A percentile compares a stretch with the other conserved stretches of the same genome.
Conservation (phyloP, 768 basidiomycete species). For the Russula griseocarnosa region DNA sequence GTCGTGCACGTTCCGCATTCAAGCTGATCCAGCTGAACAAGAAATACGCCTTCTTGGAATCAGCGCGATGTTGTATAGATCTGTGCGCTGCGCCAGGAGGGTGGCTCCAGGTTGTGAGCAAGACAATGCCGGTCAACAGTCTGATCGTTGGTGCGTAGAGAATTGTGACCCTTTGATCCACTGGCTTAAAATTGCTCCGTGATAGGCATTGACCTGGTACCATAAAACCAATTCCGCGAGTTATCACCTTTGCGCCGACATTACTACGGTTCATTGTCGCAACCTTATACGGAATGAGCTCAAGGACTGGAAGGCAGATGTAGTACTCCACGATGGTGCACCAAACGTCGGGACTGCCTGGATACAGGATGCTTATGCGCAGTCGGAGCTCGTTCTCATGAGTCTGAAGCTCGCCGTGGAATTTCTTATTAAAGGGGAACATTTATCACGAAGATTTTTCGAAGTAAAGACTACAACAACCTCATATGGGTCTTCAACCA, state of each 20-base stretch:
- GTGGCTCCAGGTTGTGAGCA: slow-evolving; percentile 97
- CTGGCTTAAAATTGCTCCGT: slow-evolving; percentile 3
- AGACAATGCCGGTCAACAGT: slow-evolving; percentile 92
- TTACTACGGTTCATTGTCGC: slow-evolving; percentile 89
- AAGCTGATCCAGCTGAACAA: slow-evolving; percentile 98
- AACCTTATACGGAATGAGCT: slow-evolving; percentile 79
- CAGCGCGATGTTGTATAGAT: slow-evolving; percentile 91
- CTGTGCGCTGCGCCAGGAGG: slow-evolving; percentile 98
- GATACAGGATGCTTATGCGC: slow-evolving; percentile 97
- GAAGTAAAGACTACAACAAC: slow-evolving; percentile 97
- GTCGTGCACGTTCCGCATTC: slow-evolving; percentile 98
- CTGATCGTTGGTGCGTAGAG: slow-evolving; percentile 74
- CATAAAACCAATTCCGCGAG: slow-evolving; percentile 92
- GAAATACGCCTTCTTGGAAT: slow-evolving; percentile 89
- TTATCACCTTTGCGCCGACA: slow-evolving; percentile 92
- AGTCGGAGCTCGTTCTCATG: slow-evolving; percentile 95
- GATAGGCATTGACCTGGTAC: slow-evolving; percentile 88
- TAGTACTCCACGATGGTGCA: slow-evolving; percentile 97
- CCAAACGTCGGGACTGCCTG: slow-evolving; percentile 99
- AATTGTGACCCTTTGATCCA: not conserved
- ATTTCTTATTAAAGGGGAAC: slow-evolving; percentile 91
- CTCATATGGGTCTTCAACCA: slow-evolving; percentile 99
- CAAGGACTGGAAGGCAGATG: slow-evolving; percentile 99
- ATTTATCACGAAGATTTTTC: slow-evolving; percentile 98
- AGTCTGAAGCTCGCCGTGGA: slow-evolving; percentile 93